A percentile compares a stretch with the other conserved stretches of the same genome.
These are phyloP conservation scores for Stropharia rugosoannulata DNA, from an alignment of 768 basidiomycete species.

Conservation along the genomic window DNA sequence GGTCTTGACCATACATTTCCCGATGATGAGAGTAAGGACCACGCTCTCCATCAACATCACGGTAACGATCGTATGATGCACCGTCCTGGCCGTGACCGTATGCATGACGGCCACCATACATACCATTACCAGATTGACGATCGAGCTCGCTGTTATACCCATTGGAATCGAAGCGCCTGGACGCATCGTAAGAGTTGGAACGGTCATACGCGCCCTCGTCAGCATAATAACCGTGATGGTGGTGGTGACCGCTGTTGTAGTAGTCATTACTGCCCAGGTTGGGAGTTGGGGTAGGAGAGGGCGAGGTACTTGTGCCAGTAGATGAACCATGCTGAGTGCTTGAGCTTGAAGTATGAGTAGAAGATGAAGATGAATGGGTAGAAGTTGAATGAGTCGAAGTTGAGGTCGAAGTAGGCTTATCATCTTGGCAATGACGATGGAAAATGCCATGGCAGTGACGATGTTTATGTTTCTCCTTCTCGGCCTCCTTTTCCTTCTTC, in stretches of 20 bases:
- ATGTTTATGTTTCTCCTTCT: slow-evolving; percentile 5
- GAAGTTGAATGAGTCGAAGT: slow-evolving; percentile 6
- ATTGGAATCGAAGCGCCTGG: no score
- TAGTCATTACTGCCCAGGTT: no score
- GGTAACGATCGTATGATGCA: no score
- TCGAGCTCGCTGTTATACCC: no score
- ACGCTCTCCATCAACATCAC: no score
- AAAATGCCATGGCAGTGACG: not conserved
- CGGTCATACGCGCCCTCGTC: not conserved
- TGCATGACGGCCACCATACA: no score
- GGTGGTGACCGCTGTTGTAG: not conserved
- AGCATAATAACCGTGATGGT: not conserved
- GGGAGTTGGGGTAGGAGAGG: no score
- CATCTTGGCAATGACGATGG: not conserved
- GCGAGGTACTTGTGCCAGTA: slow-evolving; percentile 4
- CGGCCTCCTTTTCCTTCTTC: slow-evolving; percentile 7
- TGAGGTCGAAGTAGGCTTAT: slow-evolving; percentile 1
- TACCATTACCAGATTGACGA: no score
- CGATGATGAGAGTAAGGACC: no score
- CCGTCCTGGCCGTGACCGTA: no score
- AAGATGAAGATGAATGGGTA: slow-evolving; percentile 8
- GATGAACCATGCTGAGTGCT: not conserved
- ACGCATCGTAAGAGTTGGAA: no score
- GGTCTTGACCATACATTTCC: no score
- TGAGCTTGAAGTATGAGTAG: slow-evolving; percentile 7